phyloP scores from a whole-genome alignment of 2,329 filamentous ascomycete genomes.

The Calonectria henricotiae region DNA sequence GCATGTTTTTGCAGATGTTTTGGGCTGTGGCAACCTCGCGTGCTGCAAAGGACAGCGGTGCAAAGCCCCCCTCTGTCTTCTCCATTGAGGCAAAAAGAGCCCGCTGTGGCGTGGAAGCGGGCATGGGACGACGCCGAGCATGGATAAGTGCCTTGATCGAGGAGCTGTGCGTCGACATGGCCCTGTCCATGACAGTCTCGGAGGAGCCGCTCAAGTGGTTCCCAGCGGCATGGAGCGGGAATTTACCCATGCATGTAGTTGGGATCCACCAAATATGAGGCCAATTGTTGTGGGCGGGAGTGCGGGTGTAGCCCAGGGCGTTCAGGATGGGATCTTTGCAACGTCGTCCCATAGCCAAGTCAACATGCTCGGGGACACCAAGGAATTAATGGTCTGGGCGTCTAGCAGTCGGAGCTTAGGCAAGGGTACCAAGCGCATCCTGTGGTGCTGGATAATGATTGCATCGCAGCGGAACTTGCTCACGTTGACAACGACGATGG shows the following conservation, averaged over 20 bases:
- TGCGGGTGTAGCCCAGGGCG: slow-evolving; percentile 48
- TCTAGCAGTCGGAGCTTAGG: too few relatives aligned
- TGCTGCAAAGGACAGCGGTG: slow-evolving; percentile 40
- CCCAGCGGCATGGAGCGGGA: slow-evolving; percentile 57
- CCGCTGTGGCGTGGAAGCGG: not conserved
- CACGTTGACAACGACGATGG: too few relatives aligned
- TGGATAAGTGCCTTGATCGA: slow-evolving; percentile 56
- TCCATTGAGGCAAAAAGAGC: slow-evolving; percentile 54
- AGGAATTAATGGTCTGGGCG: too few relatives aligned
- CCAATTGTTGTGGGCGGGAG: slow-evolving; percentile 38
- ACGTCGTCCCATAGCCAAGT: slow-evolving; percentile 56
- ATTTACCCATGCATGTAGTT: slow-evolving; percentile 51
- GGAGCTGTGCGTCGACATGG: slow-evolving; percentile 59
- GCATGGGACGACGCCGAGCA: slow-evolving; percentile 25
- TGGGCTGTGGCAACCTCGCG: slow-evolving; percentile 43
- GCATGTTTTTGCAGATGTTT: slow-evolving; percentile 28
- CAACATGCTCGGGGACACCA: slow-evolving; percentile 27
- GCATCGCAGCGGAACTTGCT: too few relatives aligned
- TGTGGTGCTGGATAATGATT: too few relatives aligned
- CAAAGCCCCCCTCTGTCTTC: slow-evolving; percentile 16
- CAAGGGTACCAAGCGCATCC: too few relatives aligned
- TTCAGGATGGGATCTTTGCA: slow-evolving; percentile 51
- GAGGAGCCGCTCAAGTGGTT: slow-evolving; percentile 40
- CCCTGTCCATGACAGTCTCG: slow-evolving; percentile 36
- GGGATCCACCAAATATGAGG: slow-evolving; percentile 58